Evolutionary conservation across 1,284 basidiomycete genomes (phyloP).

Genomic region (Phenoliferia sp.): DNA sequence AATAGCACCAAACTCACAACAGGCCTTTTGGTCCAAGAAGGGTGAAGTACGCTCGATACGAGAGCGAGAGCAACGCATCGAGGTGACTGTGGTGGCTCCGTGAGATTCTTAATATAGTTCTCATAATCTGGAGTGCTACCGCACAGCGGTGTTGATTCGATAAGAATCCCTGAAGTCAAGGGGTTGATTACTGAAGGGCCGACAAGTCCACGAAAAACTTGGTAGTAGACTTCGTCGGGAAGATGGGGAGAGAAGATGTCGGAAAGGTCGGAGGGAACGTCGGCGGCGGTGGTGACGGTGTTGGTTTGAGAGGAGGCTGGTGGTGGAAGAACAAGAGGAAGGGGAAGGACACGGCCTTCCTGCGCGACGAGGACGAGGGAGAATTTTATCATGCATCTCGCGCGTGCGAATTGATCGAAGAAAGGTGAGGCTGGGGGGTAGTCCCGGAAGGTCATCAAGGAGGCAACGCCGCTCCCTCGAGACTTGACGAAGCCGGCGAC

Average conservation of each 20-base stretch:
- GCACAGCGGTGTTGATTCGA: constrained; percentile 85
- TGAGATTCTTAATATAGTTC: constrained; percentile 89
- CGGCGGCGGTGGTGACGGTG: constrained; percentile 61
- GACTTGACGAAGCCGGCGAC: constrained; percentile 84
- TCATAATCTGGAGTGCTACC: constrained; percentile 91
- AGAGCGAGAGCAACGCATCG: constrained; percentile 69
- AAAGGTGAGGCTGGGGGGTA: constrained; percentile 39
- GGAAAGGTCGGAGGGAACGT: constrained; percentile 85
- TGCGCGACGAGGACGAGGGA: constrained; percentile 87
- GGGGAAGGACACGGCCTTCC: constrained; percentile 72
- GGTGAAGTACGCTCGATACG: constrained; percentile 67
- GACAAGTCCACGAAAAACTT: constrained; percentile 86
- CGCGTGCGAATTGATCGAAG: constrained; percentile 81
- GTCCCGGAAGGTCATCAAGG: constrained; percentile 26
- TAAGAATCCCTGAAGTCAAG: constrained; percentile 73
- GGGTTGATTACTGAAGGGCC: constrained; percentile 83
- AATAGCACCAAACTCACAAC: constrained; percentile 48
- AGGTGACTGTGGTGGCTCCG: constrained; percentile 81
- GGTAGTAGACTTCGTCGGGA: constrained; percentile 95
- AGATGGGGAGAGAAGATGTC: constrained; percentile 92
- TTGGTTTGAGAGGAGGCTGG: constrained; percentile 46
- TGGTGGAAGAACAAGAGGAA: constrained; percentile 68
- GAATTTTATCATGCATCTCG: constrained; percentile 87
- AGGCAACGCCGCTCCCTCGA: constrained; percentile 77
- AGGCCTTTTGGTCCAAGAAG: constrained; percentile 69